A percentile compares a stretch with the other conserved stretches of the same genome.
Conservation (phyloP, 2,329 filamentous ascomycete species). For the Calonectria crousiana region DNA sequence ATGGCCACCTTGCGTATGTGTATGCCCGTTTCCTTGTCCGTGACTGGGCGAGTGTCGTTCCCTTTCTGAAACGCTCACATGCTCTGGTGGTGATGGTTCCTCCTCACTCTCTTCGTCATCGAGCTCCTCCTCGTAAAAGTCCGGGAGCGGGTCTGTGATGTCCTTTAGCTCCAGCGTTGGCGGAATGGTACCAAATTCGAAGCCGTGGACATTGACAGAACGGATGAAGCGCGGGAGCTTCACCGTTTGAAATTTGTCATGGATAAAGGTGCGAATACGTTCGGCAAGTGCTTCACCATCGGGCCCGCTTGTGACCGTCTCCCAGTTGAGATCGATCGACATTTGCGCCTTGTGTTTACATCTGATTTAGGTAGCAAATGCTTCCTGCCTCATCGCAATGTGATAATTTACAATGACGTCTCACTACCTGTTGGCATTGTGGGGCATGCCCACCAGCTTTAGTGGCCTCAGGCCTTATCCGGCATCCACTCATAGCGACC, state of each 20-base stretch:
- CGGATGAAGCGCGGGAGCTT: constrained; percentile 95
- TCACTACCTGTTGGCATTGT: too few relatives aligned
- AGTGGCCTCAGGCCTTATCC: constrained; percentile 18
- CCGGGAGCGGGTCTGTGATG: constrained; percentile 92
- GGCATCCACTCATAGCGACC: neutral
- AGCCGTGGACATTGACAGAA: constrained; percentile 92
- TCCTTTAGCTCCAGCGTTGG: constrained; percentile 95
- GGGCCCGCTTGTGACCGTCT: constrained; percentile 87
- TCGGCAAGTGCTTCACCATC: constrained; percentile 89
- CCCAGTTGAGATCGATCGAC: constrained; percentile 99
- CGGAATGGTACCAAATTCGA: constrained; percentile 87
- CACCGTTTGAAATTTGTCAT: constrained; percentile 94
- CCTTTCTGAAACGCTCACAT: constrained; percentile 33
- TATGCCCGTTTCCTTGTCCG: neutral
- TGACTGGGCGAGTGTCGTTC: constrained; percentile 7
- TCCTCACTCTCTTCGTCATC: constrained; percentile 59
- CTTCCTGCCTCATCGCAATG: neutral
- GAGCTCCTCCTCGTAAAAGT: constrained; percentile 91
- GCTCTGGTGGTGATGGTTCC: constrained; percentile 33
- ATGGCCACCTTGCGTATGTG: neutral
- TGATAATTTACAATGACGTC: constrained; percentile 25
- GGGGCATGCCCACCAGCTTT: neutral
- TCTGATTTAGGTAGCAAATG: constrained; percentile 6
- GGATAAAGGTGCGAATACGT: constrained; percentile 90
- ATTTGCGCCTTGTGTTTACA: constrained; percentile 60